Percentiles rank a stretch among this genome's conserved stretches.
Conservation (phyloP, 2,329 filamentous ascomycete species). For the Nigrospora sphaerica region DNA sequence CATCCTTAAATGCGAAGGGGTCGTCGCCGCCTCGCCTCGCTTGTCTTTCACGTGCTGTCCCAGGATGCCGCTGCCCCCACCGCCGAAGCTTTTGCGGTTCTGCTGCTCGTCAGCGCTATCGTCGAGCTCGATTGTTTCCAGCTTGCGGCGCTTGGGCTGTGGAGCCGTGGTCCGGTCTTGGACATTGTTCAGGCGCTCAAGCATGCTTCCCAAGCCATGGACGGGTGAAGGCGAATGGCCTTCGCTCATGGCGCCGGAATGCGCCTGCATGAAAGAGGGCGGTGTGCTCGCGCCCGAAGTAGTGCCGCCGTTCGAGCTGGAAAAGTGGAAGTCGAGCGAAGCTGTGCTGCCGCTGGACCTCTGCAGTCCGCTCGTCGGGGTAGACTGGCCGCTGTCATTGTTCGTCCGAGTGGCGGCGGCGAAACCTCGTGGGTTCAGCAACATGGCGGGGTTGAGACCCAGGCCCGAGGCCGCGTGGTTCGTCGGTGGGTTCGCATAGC, state of each 20-base stretch:
- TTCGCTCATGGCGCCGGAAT: conserved; percentile 6
- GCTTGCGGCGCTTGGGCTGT: conserved; percentile 61
- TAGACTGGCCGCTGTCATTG: conserved; percentile 12
- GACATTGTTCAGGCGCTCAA: conserved; percentile 72
- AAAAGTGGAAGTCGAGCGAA: conserved; percentile 33
- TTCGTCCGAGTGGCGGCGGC: conserved; percentile 8
- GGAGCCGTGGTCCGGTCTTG: conserved; percentile 53
- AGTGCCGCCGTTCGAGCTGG: conserved; percentile 19
- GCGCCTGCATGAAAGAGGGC: conserved; percentile 5
- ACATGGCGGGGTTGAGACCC: conserved; percentile 31
- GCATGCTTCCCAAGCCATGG: conserved; percentile 50
- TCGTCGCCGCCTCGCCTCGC: conserved; percentile 33
- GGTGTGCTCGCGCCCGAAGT: conserved; percentile 9
- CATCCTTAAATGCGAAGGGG: conserved; percentile 15
- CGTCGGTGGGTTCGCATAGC: conserved; percentile 10
- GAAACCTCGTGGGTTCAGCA: conserved; percentile 34
- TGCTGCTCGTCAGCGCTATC: conserved; percentile 6
- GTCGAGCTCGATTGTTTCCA: conserved; percentile 35
- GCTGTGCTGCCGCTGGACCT: conserved; percentile 21
- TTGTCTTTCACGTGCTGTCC: conserved; percentile 61
- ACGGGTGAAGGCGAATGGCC: conserved; percentile 5
- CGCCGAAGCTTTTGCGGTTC: conserved; percentile 34
- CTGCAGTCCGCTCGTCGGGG: conserved; percentile 15
- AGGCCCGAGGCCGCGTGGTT: conserved; percentile 9
- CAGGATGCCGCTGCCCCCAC: conserved; percentile 48